Evolutionary conservation across 176 grass and related monocot genomes (phyloP), one percentile per base, ranked within the genome.

Genomic region (Chrysopogon serrulatus): DNA sequence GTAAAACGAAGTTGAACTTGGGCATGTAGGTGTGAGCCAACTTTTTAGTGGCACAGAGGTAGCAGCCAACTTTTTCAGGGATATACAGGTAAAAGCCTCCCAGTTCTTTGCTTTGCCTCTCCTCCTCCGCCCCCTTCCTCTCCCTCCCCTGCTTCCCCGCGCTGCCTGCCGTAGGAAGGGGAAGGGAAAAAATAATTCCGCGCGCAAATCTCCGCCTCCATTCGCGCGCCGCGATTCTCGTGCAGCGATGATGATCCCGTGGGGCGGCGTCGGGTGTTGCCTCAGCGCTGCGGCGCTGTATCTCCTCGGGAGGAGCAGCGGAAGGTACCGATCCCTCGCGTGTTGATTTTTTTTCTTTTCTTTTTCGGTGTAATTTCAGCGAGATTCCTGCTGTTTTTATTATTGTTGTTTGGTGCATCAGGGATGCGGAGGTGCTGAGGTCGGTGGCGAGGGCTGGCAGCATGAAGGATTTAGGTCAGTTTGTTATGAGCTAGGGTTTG

Each of bases 401-500:
- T 30, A 19, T 59, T 17, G 30, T 47, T 32, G 17, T 73, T 71
- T 47, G 13, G 8, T 88, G 13, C 32, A n/a, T 54, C 80, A 96
- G 96, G 73, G 96, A 98, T 42, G 96, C 93, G 21, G 91, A 95
- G 66, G 61, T 90, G 41, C 93, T 98, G 48, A 83, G 85, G 43
- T 98, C 93, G 34, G 91, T 98, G 73, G 92, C 80, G 35, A 95
- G 84, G 81, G 91, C 94, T 17, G 74, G 86, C 37, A 90, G 94
- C 84, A 82, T 92, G 90, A 98, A 96, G 89, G 96, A 98, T 89
- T 66, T 98, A 78, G 96, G 96, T 95, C 82, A 73, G 87, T 86
- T 33, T 40, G 73, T 63, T 40, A 79, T 32, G 43, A 33, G 70
- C 41, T 44, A 71, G 75, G 82, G 68, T 94, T 91, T 84, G 81